phyloP scores from a whole-genome alignment of 768 basidiomycete genomes.

The Suillus tomentosus region DNA sequence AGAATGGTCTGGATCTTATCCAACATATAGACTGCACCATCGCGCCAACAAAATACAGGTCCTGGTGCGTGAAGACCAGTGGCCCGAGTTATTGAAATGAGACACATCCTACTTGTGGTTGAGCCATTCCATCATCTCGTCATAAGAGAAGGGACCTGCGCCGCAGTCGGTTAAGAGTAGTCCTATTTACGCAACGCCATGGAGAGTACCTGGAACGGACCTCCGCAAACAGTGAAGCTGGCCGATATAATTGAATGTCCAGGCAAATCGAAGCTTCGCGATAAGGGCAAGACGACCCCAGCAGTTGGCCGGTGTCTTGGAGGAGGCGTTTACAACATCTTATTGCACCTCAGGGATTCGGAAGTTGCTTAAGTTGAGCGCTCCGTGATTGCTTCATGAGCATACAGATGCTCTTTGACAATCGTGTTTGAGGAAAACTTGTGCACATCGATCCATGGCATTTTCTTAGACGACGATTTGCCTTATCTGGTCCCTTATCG shows the following conservation, averaged over 20 bases:
- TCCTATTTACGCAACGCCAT: not conserved
- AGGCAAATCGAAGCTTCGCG: conserved; percentile 27
- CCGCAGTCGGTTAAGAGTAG: not conserved
- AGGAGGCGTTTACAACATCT: not conserved
- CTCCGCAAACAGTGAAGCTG: conserved; percentile 24
- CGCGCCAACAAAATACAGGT: conserved; percentile 23
- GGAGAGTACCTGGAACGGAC: not conserved
- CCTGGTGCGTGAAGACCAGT: conserved; percentile 26
- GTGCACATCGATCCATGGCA: not conserved
- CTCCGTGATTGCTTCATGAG: not conserved
- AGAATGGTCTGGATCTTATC: conserved; percentile 7
- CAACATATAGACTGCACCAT: conserved; percentile 15
- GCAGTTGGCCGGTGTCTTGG: conserved; percentile 17
- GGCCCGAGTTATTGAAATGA: conserved; percentile 9
- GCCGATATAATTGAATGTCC: conserved; percentile 28
- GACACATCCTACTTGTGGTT: conserved; percentile 6
- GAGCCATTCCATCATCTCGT: conserved; percentile 2
- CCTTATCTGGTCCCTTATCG: not conserved
- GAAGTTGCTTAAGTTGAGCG: not conserved
- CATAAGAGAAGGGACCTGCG: conserved; percentile 1
- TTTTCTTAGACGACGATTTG: not conserved
- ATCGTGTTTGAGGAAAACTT: not conserved
- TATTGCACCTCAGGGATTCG: not conserved
- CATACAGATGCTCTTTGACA: not conserved
- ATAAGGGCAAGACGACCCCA: conserved; percentile 28